phyloP scores from a whole-genome alignment of 2,329 filamentous ascomycete species.

The Allantophomopsis cytisporea region DNA sequence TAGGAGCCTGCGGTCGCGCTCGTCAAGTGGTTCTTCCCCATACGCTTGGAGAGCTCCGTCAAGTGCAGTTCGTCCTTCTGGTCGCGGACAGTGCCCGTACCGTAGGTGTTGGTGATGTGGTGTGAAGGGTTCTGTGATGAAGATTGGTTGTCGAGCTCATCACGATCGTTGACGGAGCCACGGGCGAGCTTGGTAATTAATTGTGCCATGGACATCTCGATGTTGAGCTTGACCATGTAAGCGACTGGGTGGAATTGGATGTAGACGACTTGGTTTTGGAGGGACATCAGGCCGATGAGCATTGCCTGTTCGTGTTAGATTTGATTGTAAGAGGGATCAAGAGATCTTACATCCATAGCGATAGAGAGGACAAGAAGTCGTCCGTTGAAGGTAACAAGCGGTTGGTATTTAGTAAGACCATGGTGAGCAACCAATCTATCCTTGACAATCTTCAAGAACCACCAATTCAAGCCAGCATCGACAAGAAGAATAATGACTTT shows the following conservation, averaged over 20 bases:
- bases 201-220: constrained; percentile 25
- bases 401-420: constrained; percentile 23
- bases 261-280: constrained; percentile 19
- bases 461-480: constrained; percentile 34
- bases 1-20: not conserved
- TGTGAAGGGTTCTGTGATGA: constrained; percentile 1
- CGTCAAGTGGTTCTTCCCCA: not conserved
- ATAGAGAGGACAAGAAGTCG: constrained; percentile 23
- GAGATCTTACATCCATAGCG: constrained; percentile 20
- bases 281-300: constrained; percentile 22
- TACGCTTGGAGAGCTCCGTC: not conserved
- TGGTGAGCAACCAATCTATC: constrained; percentile 19
- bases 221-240: constrained; percentile 26
- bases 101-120: not conserved
- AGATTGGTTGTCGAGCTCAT: not conserved
- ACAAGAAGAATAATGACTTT: constrained; percentile 35
- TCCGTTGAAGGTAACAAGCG: constrained; percentile 23
- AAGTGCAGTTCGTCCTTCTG: not conserved
- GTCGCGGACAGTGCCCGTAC: not conserved
- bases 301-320: constrained; percentile 19
- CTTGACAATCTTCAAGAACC: constrained; percentile 29
- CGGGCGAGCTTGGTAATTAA: constrained; percentile 16
- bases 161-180: constrained; percentile 1
- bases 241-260: constrained; percentile 24
- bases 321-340: not conserved